Percentiles rank a stretch among this genome's conserved stretches.
Conservation (phyloP, 2,329 filamentous ascomycete genomes). For the Diaporthe longicolla region DNA sequence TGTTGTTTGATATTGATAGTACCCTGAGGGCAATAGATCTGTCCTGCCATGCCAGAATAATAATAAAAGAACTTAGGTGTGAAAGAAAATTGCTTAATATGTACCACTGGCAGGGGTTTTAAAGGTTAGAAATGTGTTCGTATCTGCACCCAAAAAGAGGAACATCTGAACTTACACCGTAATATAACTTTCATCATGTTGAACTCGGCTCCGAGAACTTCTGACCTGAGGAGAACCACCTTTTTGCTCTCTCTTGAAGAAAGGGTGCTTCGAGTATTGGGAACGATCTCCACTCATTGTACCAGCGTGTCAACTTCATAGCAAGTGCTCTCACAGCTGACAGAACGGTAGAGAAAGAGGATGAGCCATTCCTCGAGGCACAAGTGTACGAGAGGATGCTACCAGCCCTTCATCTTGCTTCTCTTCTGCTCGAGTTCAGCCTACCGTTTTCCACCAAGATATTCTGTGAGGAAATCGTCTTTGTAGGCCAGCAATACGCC, state of each 20-base stretch:
- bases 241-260: not conserved
- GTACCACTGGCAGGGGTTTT: not conserved
- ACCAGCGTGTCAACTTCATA: not conserved
- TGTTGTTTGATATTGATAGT: not conserved
- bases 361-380: not conserved
- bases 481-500: not conserved
- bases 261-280: not conserved
- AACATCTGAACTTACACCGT: not conserved
- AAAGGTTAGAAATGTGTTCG: too few species aligned
- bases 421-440: not conserved
- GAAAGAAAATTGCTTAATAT: not conserved
- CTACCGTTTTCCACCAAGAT: not conserved
- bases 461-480: not conserved
- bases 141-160: not conserved
- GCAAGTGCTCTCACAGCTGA: not conserved
- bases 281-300: not conserved
- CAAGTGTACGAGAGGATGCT: constrained; percentile 2
- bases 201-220: too few species aligned
- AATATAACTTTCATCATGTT: not conserved
- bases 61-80: not conserved
- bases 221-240: not conserved
- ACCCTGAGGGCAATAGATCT: not conserved
- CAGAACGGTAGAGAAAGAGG: not conserved
- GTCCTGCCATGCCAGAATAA: not conserved
- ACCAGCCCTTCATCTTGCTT: not conserved